These are phyloP conservation scores for Colletotrichum nymphaeae DNA, from an alignment of 2,329 filamentous ascomycete species.

Conservation along the genomic window DNA sequence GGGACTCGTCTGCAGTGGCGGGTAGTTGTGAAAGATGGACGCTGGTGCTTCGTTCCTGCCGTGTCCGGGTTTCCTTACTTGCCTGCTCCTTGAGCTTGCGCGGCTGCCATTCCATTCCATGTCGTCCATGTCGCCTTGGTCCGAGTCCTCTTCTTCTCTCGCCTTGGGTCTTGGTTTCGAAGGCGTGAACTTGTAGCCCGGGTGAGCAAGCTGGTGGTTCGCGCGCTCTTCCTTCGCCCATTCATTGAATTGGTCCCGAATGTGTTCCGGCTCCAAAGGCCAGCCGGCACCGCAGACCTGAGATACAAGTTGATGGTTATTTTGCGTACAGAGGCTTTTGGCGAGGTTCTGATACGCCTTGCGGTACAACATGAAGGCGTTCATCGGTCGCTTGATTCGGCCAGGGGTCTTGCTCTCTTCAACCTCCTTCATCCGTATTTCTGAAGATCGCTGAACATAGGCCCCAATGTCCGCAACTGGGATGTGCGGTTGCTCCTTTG, in stretches of 20 bases:
- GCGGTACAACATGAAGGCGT: constrained; percentile 97
- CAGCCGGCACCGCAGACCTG: constrained; percentile 88
- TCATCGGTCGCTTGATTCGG: constrained; percentile 92
- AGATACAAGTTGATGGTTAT: constrained; percentile 95
- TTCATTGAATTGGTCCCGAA: constrained; percentile 81
- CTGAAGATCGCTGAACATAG: constrained; percentile 79
- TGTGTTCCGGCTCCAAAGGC: constrained; percentile 79
- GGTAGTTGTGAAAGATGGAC: constrained; percentile 34
- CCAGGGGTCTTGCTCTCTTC: constrained; percentile 74
- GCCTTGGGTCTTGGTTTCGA: constrained; percentile 70
- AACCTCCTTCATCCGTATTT: constrained; percentile 75
- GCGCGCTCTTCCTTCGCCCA: constrained; percentile 84
- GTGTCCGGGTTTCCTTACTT: constrained; percentile 42
- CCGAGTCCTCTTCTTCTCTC: constrained; percentile 49
- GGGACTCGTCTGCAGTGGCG: constrained; percentile 25
- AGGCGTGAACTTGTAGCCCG: constrained; percentile 93
- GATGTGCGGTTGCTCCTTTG: constrained; percentile 69
- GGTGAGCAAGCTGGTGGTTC: constrained; percentile 88
- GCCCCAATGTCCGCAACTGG: constrained; percentile 81
- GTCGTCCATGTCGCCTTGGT: constrained; percentile 58
- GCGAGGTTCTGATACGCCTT: constrained; percentile 91
- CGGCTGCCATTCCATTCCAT: constrained; percentile 53
- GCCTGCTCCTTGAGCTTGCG: constrained; percentile 42
- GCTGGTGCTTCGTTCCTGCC: constrained; percentile 43
- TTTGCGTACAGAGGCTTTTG: constrained; percentile 83